Evolutionary conservation across 2,329 filamentous ascomycete genomes (phyloP).

Genomic region (Botrytis fabae): DNA sequence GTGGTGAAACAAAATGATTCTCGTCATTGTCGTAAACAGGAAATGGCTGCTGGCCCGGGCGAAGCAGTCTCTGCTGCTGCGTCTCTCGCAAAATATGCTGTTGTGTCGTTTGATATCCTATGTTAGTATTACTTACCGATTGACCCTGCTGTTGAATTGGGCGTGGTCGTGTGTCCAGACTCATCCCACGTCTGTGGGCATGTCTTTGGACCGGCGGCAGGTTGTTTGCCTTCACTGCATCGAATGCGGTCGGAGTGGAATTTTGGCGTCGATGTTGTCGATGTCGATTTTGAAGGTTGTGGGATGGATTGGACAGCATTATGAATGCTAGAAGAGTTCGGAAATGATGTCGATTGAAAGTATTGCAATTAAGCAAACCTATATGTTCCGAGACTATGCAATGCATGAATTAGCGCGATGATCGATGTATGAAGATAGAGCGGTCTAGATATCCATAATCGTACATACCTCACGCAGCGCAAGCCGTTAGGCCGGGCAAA

Average conservation of each 20-base stretch:
- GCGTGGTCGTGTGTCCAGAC: constrained; percentile 72
- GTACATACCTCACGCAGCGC: constrained; percentile 75
- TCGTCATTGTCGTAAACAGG: constrained; percentile 45
- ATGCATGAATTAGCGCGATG: constrained; percentile 16
- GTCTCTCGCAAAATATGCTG: constrained; percentile 86
- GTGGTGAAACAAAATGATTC: constrained; percentile 58
- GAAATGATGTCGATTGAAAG: constrained; percentile 54
- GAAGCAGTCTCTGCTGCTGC: constrained; percentile 83
- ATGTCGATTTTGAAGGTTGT: constrained; percentile 71
- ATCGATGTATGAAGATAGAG: constrained; percentile 15
- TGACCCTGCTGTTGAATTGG: constrained; percentile 46
- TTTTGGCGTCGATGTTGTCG: constrained; percentile 83
- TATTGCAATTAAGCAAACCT: constrained; percentile 54
- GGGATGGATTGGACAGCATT: constrained; percentile 78
- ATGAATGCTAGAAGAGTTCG: constrained; percentile 69
- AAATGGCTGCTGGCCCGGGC: constrained; percentile 60
- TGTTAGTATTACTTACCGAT: constrained; percentile 57
- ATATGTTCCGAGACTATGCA: constrained; percentile 49
- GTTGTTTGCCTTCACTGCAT: constrained; percentile 68
- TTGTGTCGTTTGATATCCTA: constrained; percentile 53
- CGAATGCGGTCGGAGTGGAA: constrained; percentile 78
- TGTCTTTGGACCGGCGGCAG: constrained; percentile 59
- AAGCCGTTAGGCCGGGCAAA: constrained; percentile 78
- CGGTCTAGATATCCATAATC: constrained; percentile 12
- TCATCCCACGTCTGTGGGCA: constrained; percentile 78